Base-by-base conservation (phyloP, 2,329 filamentous ascomycete genomes). In the Fusarium multiceps region DNA sequence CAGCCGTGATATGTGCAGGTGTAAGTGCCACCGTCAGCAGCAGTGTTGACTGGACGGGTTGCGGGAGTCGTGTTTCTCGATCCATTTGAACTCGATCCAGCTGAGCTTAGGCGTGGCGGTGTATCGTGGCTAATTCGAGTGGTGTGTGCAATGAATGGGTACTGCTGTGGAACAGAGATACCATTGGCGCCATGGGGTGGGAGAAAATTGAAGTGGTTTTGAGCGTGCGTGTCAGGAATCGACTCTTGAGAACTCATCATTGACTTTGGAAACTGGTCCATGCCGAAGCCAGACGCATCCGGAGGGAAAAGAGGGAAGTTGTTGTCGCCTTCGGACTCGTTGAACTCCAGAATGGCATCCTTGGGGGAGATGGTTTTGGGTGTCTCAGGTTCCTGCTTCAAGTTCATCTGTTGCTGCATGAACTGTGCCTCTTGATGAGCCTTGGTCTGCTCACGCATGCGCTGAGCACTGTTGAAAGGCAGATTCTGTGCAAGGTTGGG, bases 1-100 rank as follows among this genome's bases (percentile, higher is more conserved):
- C 96, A 98, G 13, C 94, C 93, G 75, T 97, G 94, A 75, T 97
- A 97, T 1, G 94, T 98, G 80, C 96, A 99, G 2, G 94, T 97
- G 81, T 98, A 99, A 0, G 94, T 97, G 14, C 95, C 95, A 21
- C 90, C 88, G 71, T 97, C 93, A 0, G 93, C 92, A 18, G 85
- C 84, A 4, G 90, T 89, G 42, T 89, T 85, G 3, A 82, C 79
- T 0, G 93, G 93, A 40, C 86, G 83, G 7, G 56, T 56, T 63
- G 63, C 73, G 11, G 81, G 78, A 12, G 77, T 81, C 28, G 70
- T 74, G n/a, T 74, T 63, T 55, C 75, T 46, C 27, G 80, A 72
- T 71, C 78, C 30, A 73, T 77, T 55, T 59, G 75, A 78, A 53
- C 78, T 82, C 2, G 81, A 82, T 14, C 84, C 82, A 4, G 79